Percentiles rank a stretch among this genome's conserved stretches.
These are phyloP conservation scores for Stephanocyclus meneghinianus DNA, from an alignment of 352 stramenopile species.

Conservation along the genomic window DNA sequence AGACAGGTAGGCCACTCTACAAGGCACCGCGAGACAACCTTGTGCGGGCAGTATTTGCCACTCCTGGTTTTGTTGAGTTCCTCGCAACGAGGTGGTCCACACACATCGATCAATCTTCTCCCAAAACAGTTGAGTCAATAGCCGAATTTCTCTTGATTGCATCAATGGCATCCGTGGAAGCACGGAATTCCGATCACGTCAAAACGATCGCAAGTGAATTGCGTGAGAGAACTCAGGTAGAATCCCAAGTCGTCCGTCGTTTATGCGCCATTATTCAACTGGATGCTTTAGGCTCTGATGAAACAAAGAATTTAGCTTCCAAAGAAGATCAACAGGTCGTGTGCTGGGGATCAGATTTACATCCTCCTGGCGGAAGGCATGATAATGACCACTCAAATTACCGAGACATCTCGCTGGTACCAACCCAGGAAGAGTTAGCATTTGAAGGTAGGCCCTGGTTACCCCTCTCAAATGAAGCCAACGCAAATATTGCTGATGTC, in stretches of 20 bases:
- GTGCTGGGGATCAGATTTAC: constrained; percentile 51
- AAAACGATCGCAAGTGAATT: constrained; percentile 38
- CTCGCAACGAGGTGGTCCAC: constrained; percentile 16
- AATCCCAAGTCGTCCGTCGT: constrained; percentile 2
- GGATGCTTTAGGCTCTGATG: constrained; percentile 18
- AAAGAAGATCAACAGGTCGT: constrained; percentile 15
- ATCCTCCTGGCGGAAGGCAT: constrained; percentile 58
- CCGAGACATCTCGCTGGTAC: constrained; percentile 66
- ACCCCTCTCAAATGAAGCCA: constrained; percentile 46
- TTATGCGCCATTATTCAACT: constrained; percentile 43
- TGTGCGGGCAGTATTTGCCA: constrained; percentile 35
- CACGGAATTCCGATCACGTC: constrained; percentile 26
- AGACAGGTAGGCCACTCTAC: constrained; percentile 51
- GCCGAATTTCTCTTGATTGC: constrained; percentile 42
- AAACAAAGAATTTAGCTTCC: not conserved
- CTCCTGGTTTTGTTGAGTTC: constrained; percentile 34
- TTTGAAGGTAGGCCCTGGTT: constrained; percentile 57
- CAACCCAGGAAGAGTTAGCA: constrained; percentile 60
- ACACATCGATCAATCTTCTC: constrained; percentile 9
- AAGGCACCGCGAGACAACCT: constrained; percentile 25
- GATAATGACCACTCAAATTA: constrained; percentile 73
- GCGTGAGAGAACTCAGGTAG: constrained; percentile 15
- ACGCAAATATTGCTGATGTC: constrained; percentile 44
- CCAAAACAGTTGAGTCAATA: constrained; percentile 24
- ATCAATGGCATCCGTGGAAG: constrained; percentile 35